These are phyloP conservation scores for Echinosophora koreensis DNA, from an alignment of 306 rosid species.

Conservation along the genomic window DNA sequence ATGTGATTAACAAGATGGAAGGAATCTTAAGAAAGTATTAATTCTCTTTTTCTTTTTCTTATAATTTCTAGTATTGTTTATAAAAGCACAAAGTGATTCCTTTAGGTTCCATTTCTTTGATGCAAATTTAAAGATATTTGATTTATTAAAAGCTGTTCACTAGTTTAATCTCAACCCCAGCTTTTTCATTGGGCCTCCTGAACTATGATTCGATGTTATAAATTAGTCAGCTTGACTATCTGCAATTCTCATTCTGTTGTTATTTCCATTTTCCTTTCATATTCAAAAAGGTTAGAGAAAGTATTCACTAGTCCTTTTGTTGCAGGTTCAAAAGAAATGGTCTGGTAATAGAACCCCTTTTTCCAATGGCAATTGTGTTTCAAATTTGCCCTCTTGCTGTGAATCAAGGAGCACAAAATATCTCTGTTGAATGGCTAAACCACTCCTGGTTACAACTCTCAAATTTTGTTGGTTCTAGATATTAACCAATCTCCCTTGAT, in stretches of 20 bases:
- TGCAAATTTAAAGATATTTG: slow-evolving; percentile 8
- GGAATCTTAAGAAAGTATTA: slow-evolving; percentile 7
- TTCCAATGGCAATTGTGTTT: slow-evolving; percentile 38
- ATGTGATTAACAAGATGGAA: slow-evolving; percentile 23
- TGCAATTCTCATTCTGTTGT: slow-evolving; percentile 42
- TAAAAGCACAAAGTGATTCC: not conserved
- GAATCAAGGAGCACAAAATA: slow-evolving; percentile 51
- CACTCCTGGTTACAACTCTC: slow-evolving; percentile 41
- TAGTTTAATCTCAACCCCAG: slow-evolving; percentile 4
- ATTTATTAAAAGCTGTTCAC: slow-evolving; percentile 29
- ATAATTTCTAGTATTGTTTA: slow-evolving; percentile 13
- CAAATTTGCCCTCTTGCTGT: slow-evolving; percentile 46
- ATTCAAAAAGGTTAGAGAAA: slow-evolving; percentile 12
- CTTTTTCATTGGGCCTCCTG: slow-evolving; percentile 33
- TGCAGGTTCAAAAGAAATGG: slow-evolving; percentile 64
- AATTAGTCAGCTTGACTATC: slow-evolving; percentile 17
- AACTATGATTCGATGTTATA: slow-evolving; percentile 19
- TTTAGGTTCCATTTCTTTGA: slow-evolving; percentile 39
- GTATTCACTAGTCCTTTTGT: slow-evolving; percentile 33
- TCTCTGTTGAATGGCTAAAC: slow-evolving; percentile 51
- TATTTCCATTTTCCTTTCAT: slow-evolving; percentile 30
- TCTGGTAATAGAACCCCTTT: slow-evolving; percentile 47
- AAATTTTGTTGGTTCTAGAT: slow-evolving; percentile 51
- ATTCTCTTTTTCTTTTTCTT: not conserved
- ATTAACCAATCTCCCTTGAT: slow-evolving; percentile 43